Percentiles rank a stretch among this genome's conserved stretches.
Evolutionary conservation across 176 grass and related monocot genomes (phyloP).

Genomic region (Aegilops speltoides): DNA sequence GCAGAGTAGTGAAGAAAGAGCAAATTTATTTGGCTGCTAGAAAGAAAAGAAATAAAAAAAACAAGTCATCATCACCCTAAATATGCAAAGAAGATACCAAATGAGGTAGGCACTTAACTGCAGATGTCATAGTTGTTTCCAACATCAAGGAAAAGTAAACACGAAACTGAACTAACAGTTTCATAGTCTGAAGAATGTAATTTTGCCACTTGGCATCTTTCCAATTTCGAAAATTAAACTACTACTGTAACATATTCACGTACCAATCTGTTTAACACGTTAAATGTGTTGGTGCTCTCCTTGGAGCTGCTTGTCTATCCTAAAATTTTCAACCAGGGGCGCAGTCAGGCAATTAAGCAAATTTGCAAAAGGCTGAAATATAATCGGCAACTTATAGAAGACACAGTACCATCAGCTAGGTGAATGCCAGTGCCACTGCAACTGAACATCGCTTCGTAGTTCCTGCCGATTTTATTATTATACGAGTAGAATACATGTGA

Average conservation of each 20-base stretch:
- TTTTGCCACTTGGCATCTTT: neutral
- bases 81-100: slow-evolving; percentile 16
- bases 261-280: slow-evolving; percentile 15
- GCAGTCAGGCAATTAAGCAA: neutral
- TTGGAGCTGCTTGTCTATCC: slow-evolving; percentile 57
- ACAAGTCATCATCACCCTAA: neutral
- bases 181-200: neutral
- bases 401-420: slow-evolving; percentile 32
- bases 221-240: neutral
- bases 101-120: neutral
- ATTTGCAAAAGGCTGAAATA: neutral
- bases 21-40: slow-evolving; percentile 75
- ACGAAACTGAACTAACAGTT: neutral
- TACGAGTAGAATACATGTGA: no score
- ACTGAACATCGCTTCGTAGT: no score
- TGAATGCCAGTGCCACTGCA: no score
- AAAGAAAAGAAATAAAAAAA: neutral
- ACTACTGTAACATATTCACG: neutral
- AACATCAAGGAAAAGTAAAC: neutral
- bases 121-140: neutral
- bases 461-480: no score
- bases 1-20: slow-evolving; percentile 79
- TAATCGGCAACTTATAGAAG: neutral
- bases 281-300: slow-evolving; percentile 40
- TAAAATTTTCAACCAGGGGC: neutral